Evolutionary conservation across 352 stramenopile species (phyloP).

Genomic region (Phytophthora boehmeriae): DNA sequence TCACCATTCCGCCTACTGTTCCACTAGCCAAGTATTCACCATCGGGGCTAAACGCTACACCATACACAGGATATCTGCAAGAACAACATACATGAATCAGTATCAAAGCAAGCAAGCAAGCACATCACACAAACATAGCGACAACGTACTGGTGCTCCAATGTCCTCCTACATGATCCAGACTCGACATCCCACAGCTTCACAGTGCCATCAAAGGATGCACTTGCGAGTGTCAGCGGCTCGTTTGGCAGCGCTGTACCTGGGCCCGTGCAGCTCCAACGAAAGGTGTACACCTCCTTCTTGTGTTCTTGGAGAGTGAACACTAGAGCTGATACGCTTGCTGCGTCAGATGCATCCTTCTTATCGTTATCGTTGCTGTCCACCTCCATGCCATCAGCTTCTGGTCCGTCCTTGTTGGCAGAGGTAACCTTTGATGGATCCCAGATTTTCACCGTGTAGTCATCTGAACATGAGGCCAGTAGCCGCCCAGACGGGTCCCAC

Average conservation of each 20-base stretch:
- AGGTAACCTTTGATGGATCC: slow-evolving; percentile 67
- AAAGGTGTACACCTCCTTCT: slow-evolving; percentile 94
- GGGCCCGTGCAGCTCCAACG: slow-evolving; percentile 90
- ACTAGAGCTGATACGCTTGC: slow-evolving; percentile 54
- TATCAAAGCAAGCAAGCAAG: slow-evolving; percentile 11
- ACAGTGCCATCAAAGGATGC: slow-evolving; percentile 97
- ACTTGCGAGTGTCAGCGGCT: slow-evolving; percentile 89
- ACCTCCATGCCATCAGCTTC: slow-evolving; percentile 33
- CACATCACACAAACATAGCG: slow-evolving; percentile 34
- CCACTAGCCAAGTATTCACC: slow-evolving; percentile 96
- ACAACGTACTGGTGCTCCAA: slow-evolving; percentile 93
- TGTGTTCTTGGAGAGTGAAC: slow-evolving; percentile 90
- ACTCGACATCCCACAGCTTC: slow-evolving; percentile 93
- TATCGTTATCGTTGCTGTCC: slow-evolving; percentile 35
- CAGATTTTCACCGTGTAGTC: slow-evolving; percentile 98
- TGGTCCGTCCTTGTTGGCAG: slow-evolving; percentile 25
- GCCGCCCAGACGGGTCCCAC: slow-evolving; percentile 94
- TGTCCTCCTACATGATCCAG: slow-evolving; percentile 91
- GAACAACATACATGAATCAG: slow-evolving; percentile 23
- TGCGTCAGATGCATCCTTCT: slow-evolving; percentile 24
- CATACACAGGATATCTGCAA: slow-evolving; percentile 84
- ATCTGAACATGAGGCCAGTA: slow-evolving; percentile 97
- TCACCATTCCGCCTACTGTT: slow-evolving; percentile 96
- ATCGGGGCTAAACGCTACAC: slow-evolving; percentile 85
- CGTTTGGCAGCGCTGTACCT: slow-evolving; percentile 61